phyloP scores from a whole-genome alignment of 306 rosid species.

The Prunus armeniaca region DNA sequence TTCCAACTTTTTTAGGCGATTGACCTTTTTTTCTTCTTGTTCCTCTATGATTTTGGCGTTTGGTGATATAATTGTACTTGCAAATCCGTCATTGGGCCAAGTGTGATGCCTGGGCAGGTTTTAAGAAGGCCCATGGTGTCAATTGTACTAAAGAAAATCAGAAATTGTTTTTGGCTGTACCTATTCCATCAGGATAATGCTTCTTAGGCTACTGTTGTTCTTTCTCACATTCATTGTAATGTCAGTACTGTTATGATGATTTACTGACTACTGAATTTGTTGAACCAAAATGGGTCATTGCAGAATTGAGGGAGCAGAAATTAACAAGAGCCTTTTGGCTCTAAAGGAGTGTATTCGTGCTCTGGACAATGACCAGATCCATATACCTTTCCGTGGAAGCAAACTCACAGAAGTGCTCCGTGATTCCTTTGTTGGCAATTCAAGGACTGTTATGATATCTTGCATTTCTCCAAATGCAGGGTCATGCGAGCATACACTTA shows the following conservation, averaged over 20 bases:
- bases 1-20: background rate
- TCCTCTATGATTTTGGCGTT: background rate
- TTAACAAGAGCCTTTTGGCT: constrained; percentile 95
- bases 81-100: too few species aligned
- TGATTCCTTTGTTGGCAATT: constrained; percentile 96
- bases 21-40: background rate
- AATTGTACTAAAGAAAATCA: background rate
- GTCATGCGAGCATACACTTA: constrained; percentile 94
- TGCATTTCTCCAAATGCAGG: constrained; percentile 99
- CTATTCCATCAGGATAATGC: background rate
- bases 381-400: constrained; percentile 97
- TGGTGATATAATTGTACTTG: background rate
- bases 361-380: constrained; percentile 97
- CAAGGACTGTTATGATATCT: constrained; percentile 95
- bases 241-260: background rate
- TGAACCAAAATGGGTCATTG: constrained; percentile 13
- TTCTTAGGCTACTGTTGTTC: background rate
- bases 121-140: background rate
- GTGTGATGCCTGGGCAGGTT: background rate
- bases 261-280: background rate
- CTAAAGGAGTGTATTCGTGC: constrained; percentile 98
- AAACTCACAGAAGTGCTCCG: constrained; percentile 99
- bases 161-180: background rate
- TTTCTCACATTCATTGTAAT: background rate
- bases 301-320: constrained; percentile 99